These are phyloP conservation scores for Isatis tinctoria DNA, from an alignment of 345 rosid genomes.

Conservation along the genomic window DNA sequence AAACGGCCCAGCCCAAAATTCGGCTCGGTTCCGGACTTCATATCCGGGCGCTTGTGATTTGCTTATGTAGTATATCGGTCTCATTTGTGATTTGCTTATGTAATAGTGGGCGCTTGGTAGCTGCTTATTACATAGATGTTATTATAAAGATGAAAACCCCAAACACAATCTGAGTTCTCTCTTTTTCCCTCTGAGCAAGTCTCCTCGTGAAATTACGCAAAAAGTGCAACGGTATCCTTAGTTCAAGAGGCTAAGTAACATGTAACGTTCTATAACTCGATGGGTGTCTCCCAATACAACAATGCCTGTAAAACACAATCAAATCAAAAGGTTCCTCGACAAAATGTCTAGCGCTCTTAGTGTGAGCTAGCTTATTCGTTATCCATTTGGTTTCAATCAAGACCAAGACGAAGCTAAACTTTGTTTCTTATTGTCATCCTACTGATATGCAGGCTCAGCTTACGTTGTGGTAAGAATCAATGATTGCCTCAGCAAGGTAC, in stretches of 20 bases:
- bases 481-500: constrained; percentile 84
- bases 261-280: constrained; percentile 28
- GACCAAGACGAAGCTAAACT: background rate
- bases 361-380: constrained; percentile 19
- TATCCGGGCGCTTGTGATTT: too few relatives aligned
- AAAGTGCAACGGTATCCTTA: background rate
- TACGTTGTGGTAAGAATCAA: constrained; percentile 78
- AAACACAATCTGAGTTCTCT: too few relatives aligned
- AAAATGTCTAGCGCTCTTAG: constrained; percentile 1
- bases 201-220: too few relatives aligned
- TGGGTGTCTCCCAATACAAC: constrained; percentile 35
- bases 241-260: background rate
- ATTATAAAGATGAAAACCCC: background rate
- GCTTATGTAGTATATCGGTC: background rate
- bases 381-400: background rate
- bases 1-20: background rate
- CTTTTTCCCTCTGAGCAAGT: too few relatives aligned
- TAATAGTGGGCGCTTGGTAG: background rate
- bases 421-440: background rate
- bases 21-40: background rate
- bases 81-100: background rate
- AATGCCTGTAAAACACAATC: constrained; percentile 25
- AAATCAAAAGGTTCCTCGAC: background rate
- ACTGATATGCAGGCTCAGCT: constrained; percentile 36
- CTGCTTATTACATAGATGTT: too few relatives aligned